phyloP scores from a whole-genome alignment of 306 rosid species.

The Vigna trinervia region DNA sequence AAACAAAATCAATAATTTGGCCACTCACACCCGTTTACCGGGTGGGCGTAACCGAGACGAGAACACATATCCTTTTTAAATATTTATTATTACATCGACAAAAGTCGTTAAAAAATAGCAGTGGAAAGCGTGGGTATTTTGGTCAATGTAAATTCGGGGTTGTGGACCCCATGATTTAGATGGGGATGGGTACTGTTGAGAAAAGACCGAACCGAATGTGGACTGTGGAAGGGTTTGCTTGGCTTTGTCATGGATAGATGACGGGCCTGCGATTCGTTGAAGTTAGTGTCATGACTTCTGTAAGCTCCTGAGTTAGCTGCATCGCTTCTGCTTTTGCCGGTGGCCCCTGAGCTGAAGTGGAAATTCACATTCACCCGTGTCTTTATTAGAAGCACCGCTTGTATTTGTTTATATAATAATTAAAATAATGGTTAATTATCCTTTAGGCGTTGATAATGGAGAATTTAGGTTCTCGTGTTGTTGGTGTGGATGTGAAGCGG shows the following conservation, averaged over 20 bases:
- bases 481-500: background rate
- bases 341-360: background rate
- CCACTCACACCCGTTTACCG: background rate
- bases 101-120: background rate
- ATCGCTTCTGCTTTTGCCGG: background rate
- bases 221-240: conserved; percentile 10
- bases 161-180: conserved; percentile 43
- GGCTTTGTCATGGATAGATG: background rate
- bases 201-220: background rate
- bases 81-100: background rate
- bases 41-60: background rate
- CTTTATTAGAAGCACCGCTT: background rate
- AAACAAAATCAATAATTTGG: background rate
- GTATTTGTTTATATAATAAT: background rate
- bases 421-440: background rate
- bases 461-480: too few species aligned
- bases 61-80: background rate
- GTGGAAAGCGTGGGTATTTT: conserved; percentile 29
- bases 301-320: background rate
- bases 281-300: background rate
- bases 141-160: conserved; percentile 31
- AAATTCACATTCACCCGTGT: background rate
- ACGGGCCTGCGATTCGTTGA: conserved; percentile 34
- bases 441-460: background rate
- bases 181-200: conserved; percentile 33